Conservation (phyloP, 2,329 filamentous ascomycete species). For the Diplodia seriata region DNA sequence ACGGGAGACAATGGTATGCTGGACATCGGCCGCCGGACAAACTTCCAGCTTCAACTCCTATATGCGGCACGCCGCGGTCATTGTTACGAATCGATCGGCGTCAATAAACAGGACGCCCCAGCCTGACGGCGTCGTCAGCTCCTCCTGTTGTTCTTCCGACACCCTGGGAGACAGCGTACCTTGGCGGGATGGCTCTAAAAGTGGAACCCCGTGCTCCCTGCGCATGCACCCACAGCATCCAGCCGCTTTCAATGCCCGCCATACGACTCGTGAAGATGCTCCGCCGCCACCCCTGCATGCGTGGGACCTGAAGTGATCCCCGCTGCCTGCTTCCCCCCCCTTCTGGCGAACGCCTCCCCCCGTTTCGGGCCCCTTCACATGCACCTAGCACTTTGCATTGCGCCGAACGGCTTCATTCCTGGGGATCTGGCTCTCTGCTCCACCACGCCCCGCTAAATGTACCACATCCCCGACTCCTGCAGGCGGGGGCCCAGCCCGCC, state of each 20-base stretch:
- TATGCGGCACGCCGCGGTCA: not conserved
- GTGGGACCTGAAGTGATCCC: slow-evolving; percentile 6
- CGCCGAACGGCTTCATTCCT: slow-evolving; percentile 13
- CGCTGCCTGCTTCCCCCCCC: not conserved
- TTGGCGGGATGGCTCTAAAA: slow-evolving; percentile 1
- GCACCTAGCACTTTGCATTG: slow-evolving; percentile 7
- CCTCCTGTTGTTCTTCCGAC: not conserved
- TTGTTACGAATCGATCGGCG: not conserved
- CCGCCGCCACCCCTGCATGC: not conserved
- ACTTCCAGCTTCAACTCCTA: not conserved
- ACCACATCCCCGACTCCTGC: slow-evolving; percentile 1
- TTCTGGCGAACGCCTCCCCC: not conserved
- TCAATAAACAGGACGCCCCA: not conserved
- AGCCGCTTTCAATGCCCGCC: not conserved
- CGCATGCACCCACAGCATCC: not conserved
- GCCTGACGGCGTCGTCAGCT: not conserved
- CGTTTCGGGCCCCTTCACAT: slow-evolving; percentile 5
- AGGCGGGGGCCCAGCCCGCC: not conserved
- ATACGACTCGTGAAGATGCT: not conserved
- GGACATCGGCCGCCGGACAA: not conserved
- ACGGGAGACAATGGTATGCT: not conserved
- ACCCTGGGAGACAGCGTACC: not conserved
- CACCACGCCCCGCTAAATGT: slow-evolving; percentile 1
- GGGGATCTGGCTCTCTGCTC: slow-evolving; percentile 7
- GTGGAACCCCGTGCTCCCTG: not conserved